phyloP scores from a whole-genome alignment of 164 flowering plant species.

The Malania oleifera region DNA sequence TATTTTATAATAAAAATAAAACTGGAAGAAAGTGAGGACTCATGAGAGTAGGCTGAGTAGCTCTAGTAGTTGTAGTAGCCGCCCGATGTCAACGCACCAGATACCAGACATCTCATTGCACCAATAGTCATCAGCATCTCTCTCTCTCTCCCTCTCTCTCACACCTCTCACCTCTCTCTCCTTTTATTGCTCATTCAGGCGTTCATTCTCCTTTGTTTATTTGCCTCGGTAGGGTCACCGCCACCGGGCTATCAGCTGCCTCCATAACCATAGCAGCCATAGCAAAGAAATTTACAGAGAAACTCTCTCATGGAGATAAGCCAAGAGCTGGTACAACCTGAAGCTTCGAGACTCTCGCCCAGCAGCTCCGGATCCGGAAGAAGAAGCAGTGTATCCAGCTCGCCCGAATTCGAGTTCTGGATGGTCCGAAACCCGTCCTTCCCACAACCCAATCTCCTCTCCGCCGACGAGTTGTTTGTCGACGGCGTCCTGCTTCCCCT shows the following conservation, averaged over 20 bases:
- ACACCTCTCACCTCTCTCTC: too few relatives aligned
- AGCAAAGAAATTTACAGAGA: too few relatives aligned
- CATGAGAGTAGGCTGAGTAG: too few relatives aligned
- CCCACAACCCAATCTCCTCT: constrained; percentile 46
- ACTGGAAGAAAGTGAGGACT: too few relatives aligned
- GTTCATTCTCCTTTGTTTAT: constrained; percentile 1
- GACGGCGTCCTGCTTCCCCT: constrained; percentile 84
- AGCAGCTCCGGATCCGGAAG: constrained; percentile 31
- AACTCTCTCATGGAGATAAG: constrained; percentile 9
- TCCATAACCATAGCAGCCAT: background rate
- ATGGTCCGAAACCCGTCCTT: constrained; percentile 56
- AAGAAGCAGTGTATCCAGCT: constrained; percentile 29
- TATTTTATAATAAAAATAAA: too few relatives aligned
- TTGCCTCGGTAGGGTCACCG: constrained; percentile 7
- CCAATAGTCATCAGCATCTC: too few relatives aligned
- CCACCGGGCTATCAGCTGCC: background rate
- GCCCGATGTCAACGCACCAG: too few relatives aligned
- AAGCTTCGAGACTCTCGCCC: constrained; percentile 15
- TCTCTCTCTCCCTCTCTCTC: background rate
- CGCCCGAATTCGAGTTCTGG: constrained; percentile 92
- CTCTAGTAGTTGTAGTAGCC: too few relatives aligned
- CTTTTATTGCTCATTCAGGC: too few relatives aligned
- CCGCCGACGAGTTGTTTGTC: constrained; percentile 80
- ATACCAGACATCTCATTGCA: too few relatives aligned
- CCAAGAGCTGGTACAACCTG: constrained; percentile 4